Percentiles rank a stretch among this genome's conserved stretches.
Evolutionary conservation across 2,329 filamentous ascomycete species (phyloP).

Genomic region (Paraphoma chrysanthemicola): DNA sequence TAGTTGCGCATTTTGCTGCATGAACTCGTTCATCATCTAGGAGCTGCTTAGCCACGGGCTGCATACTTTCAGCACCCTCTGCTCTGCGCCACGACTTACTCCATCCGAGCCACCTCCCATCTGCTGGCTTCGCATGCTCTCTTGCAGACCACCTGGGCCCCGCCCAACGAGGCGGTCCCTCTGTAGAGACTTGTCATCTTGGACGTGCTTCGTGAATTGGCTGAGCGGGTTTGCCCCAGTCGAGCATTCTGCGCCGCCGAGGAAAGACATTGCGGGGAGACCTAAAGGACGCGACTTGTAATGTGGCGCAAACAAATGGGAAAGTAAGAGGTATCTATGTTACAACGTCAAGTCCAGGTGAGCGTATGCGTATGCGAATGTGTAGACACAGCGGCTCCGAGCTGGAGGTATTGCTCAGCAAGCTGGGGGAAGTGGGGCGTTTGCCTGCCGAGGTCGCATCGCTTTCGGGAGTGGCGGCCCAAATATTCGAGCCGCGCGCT

Average conservation of each 20-base stretch:
- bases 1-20: conserved; percentile 76
- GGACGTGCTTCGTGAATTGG: conserved; percentile 96
- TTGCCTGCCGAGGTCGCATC: conserved; percentile 26
- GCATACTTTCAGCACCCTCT: background rate
- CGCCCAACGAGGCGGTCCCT: conserved; percentile 84
- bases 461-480: background rate
- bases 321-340: background rate
- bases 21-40: conserved; percentile 92
- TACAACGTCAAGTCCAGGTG: background rate
- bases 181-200: conserved; percentile 94
- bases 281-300: background rate
- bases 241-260: conserved; percentile 95
- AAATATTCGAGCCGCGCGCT: background rate
- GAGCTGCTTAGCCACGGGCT: conserved; percentile 32
- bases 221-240: conserved; percentile 94
- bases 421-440: conserved; percentile 24
- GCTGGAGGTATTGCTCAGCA: conserved; percentile 28
- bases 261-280: conserved; percentile 80
- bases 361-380: conserved; percentile 1
- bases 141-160: conserved; percentile 72
- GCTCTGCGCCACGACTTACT: conserved; percentile 28
- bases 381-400: background rate
- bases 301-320: background rate
- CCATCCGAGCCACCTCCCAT: conserved; percentile 74
- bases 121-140: conserved; percentile 77